These are phyloP conservation scores for Globisporangium mamillatum DNA, from an alignment of 352 stramenopile species.

Conservation along the genomic window DNA sequence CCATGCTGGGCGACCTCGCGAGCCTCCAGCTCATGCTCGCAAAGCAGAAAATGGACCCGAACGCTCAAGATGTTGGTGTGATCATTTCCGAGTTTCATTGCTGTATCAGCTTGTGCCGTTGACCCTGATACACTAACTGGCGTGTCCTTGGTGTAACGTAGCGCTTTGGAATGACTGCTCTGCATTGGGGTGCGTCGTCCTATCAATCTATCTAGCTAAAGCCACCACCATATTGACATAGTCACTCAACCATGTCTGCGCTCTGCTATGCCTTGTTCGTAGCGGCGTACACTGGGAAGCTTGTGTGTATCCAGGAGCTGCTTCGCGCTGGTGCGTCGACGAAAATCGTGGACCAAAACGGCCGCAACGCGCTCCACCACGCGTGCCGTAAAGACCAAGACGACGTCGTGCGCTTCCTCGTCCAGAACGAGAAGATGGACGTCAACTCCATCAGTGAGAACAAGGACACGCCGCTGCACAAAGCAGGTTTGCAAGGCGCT, in stretches of 20 bases:
- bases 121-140: neutral
- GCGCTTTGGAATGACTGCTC: constrained; percentile 78
- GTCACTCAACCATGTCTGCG: neutral
- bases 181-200: constrained; percentile 62
- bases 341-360: constrained; percentile 42
- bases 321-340: constrained; percentile 45
- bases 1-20: constrained; percentile 46
- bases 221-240: neutral
- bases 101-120: neutral
- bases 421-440: constrained; percentile 45
- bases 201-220: neutral
- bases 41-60: constrained; percentile 43
- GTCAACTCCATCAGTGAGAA: constrained; percentile 62
- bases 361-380: constrained; percentile 71
- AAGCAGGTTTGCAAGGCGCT: constrained; percentile 45
- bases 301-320: constrained; percentile 54
- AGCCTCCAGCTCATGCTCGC: constrained; percentile 49
- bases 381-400: constrained; percentile 73
- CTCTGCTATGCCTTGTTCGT: neutral
- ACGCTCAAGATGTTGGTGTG: constrained; percentile 54
- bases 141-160: constrained; percentile 15
- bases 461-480: constrained; percentile 75
- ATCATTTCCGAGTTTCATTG: neutral
- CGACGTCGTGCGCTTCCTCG: constrained; percentile 54
- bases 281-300: constrained; percentile 61